phyloP scores from a whole-genome alignment of 352 stramenopile genomes.

The Elongisporangium undulatum region DNA sequence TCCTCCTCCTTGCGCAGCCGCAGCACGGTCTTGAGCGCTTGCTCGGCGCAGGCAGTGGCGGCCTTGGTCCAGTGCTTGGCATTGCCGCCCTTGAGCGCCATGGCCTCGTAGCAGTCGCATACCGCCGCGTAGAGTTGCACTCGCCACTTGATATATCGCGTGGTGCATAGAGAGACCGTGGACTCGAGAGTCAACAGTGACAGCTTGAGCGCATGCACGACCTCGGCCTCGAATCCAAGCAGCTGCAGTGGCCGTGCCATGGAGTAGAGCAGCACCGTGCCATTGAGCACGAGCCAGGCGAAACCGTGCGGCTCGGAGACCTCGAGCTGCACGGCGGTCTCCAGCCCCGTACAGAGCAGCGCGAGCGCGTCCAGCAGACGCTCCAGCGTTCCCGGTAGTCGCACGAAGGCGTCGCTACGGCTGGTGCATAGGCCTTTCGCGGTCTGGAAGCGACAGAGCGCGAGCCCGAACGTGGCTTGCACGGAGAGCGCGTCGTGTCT shows the following conservation, averaged over 20 bases:
- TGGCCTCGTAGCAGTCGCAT: constrained; percentile 53
- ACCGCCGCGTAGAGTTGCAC: constrained; percentile 47
- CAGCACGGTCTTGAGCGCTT: constrained; percentile 28
- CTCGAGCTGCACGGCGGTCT: constrained; percentile 34
- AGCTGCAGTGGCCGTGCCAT: constrained; percentile 37
- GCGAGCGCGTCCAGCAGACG: constrained; percentile 31
- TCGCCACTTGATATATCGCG: constrained; percentile 63
- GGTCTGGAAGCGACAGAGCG: background rate
- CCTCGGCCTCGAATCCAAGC: constrained; percentile 46
- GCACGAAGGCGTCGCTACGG: constrained; percentile 10
- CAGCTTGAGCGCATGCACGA: constrained; percentile 64
- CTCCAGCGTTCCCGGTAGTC: constrained; percentile 43
- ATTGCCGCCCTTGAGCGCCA: constrained; percentile 32
- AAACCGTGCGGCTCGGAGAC: constrained; percentile 18
- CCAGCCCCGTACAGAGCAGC: constrained; percentile 39
- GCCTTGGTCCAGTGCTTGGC: constrained; percentile 19
- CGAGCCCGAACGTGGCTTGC: background rate
- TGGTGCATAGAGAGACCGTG: constrained; percentile 45
- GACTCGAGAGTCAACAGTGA: constrained; percentile 52
- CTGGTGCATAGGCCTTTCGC: background rate
- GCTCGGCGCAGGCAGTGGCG: constrained; percentile 35
- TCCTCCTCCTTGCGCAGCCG: constrained; percentile 72
- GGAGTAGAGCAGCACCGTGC: constrained; percentile 50
- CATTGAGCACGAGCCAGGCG: constrained; percentile 66
- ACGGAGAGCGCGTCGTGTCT: background rate